Evolutionary conservation across 2,329 filamentous ascomycete species (phyloP), one percentile per base, ranked within the genome.

Genomic region (Didymella pinodella): DNA sequence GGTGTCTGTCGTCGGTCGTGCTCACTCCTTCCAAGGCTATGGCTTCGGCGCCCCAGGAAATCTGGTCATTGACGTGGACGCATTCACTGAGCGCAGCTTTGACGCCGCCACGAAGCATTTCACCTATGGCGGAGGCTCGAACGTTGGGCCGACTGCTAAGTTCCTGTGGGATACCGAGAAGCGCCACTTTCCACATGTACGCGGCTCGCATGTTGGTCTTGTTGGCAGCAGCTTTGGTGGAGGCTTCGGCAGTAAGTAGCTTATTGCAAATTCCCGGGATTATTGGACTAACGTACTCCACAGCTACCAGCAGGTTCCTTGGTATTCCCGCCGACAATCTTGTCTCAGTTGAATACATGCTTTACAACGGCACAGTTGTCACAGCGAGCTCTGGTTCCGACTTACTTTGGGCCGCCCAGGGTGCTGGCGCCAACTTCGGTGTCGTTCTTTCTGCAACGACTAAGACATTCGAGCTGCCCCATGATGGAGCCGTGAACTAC

Each of bases 21-120:
- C 20, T 44, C 61, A 64, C 16, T 64, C 61, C 3, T 64, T 64
- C 48, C 61, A 64, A 43, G 61, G 58, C 25, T 64, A 54, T 20
- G n/a, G 54, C 28, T 61, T 61, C 11, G 61, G 61, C 1, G 54
- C 11, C 10, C 58, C 61, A 3, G 61, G 61, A 11, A 64, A 64
- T 22, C 55, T 64, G 3, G 61, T 64, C 10, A 48, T 64, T 14
- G 34, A 61, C 18, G n/a, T 64, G 54, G 40, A n/a, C 2, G 44
- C 54, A 3, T 64, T 64, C 34, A 61, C 54, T 12, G 45, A 49
- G 10, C 26, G 60, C 32, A 64, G 50, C 26, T 65, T 63, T 16
- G 63, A 65, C 44, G 41, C 25, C 25, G n/a, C 59, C 12, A 62
- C 59, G 25, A 60, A 59, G 26, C 36, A 58, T 12, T 36, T 64